These are phyloP conservation scores for Termitomyces sp. DNA, from an alignment of 768 basidiomycete species.

Conservation along the genomic window DNA sequence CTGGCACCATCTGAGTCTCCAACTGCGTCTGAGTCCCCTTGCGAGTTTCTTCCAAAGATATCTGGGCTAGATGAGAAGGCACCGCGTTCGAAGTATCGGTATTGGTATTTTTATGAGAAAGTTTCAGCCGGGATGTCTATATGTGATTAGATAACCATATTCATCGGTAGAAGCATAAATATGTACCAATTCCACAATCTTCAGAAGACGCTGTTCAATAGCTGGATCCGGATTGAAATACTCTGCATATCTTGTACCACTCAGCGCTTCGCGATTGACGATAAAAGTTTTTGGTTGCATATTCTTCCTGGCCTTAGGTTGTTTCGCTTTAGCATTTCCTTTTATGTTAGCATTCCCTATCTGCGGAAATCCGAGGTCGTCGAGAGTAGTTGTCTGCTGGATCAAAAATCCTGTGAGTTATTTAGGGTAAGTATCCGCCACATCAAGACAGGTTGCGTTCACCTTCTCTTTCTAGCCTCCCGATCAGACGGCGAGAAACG, in stretches of 20 bases:
- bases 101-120: conserved; percentile 4
- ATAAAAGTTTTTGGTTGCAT: conserved; percentile 54
- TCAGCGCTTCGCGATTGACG: conserved; percentile 49
- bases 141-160: not conserved
- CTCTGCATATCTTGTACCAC: conserved; percentile 49
- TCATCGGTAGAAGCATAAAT: not conserved
- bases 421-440: not conserved
- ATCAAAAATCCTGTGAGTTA: conserved; percentile 53
- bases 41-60: conserved; percentile 6
- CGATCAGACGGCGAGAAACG: conserved; percentile 60
- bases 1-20: conserved; percentile 20
- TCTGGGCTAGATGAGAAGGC: not conserved
- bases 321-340: conserved; percentile 35
- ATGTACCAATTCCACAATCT: conserved; percentile 55
- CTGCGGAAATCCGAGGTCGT: conserved; percentile 48
- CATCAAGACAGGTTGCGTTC: not conserved
- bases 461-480: conserved; percentile 73
- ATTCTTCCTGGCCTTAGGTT: conserved; percentile 43
- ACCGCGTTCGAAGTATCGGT: conserved; percentile 7
- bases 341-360: conserved; percentile 35
- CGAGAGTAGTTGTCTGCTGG: conserved; percentile 42
- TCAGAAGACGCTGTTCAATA: conserved; percentile 59
- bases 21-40: conserved; percentile 36
- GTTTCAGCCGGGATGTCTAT: conserved; percentile 3
- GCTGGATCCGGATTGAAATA: conserved; percentile 65